Evolutionary conservation across 2,329 filamentous ascomycete genomes (phyloP).

Genomic region (Pestalotiopsis sp.): DNA sequence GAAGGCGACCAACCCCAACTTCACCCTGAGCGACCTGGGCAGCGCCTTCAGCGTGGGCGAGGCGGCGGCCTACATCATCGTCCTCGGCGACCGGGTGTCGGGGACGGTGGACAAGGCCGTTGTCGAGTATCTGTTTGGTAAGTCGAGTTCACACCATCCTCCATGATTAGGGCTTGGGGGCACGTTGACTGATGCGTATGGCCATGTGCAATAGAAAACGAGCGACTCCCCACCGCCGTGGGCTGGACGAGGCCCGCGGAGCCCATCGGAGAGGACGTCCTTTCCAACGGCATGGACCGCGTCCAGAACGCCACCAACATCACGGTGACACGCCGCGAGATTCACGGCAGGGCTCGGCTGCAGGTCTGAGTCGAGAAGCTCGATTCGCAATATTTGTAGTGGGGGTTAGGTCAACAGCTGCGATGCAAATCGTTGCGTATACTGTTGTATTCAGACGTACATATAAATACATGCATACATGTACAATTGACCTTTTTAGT

Average conservation of each 20-base stretch:
- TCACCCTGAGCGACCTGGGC: slow-evolving; percentile 19
- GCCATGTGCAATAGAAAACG: neutral
- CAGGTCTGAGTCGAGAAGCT: neutral
- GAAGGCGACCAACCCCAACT: slow-evolving; percentile 49
- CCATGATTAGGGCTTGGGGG: neutral
- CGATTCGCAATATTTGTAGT: too few relatives aligned
- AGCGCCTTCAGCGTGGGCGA: slow-evolving; percentile 18
- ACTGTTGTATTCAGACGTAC: too few relatives aligned
- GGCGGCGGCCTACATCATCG: slow-evolving; percentile 18
- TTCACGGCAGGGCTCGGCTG: neutral
- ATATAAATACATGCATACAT: too few relatives aligned
- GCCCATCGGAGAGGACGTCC: neutral
- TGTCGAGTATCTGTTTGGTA: slow-evolving; percentile 23
- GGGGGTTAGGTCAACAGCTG: too few relatives aligned
- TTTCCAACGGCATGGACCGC: neutral
- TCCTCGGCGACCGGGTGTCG: slow-evolving; percentile 18
- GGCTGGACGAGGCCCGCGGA: neutral
- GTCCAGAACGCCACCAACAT: neutral
- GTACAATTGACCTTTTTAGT: too few relatives aligned
- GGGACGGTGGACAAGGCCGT: slow-evolving; percentile 16
- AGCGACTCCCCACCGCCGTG: neutral
- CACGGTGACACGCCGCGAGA: neutral
- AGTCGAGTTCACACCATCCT: neutral
- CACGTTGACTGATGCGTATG: neutral
- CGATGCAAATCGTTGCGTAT: too few relatives aligned